Base-by-base conservation (phyloP, 192 early-diverging fungal species). In the Backusella australiensis region DNA sequence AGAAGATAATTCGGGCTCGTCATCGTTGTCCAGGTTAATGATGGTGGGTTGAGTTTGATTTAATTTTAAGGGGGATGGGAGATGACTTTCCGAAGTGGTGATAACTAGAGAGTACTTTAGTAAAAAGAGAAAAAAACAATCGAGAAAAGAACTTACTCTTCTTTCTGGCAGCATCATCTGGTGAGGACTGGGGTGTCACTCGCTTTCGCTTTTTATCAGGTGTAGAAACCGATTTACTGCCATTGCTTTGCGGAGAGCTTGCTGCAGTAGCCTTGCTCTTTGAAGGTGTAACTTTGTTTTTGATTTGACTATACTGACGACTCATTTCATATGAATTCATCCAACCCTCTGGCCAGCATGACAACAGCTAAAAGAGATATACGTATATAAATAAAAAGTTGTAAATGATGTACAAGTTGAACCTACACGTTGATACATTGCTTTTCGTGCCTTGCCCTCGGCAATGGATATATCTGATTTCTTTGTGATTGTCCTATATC, bases 271-370 rank as follows among this genome's bases (percentile, higher is more conserved):
- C 26, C 34, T 9, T 59, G 19, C 7, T 71, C 23, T 6, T 41
- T 42, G 14, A 34, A 0, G 21, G 35, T 71, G 19, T 39, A 36
- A 74, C 23, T 44, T 73, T 79, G 4, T 36, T 66, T 63, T 87
- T 87, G 29, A 84, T 75, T 56, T 82, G 82, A 69, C 87, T 89
- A 63, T 87, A 87, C 34, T 87, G 83, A 2, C 85, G 78, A 2
- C 83, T 85, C 34, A 89, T 87, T 35, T 89, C 88, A 19, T 87
- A 86, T 8, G 88, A 83, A 0, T 85, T 85, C 84, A 87, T 89
- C 86, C 86, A 87, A 34, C 79, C 81, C 0, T 67, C 63, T n/a
- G 88, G 88, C 71, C 85, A 89, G 14, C 81, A 74, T 5, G 52
- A 67, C 23, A 87, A 42, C 4, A 89, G 41, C 88, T 89, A 72